These are phyloP conservation scores for Setomelanomma holmii DNA, from an alignment of 2,329 filamentous ascomycete species.

Conservation along the genomic window DNA sequence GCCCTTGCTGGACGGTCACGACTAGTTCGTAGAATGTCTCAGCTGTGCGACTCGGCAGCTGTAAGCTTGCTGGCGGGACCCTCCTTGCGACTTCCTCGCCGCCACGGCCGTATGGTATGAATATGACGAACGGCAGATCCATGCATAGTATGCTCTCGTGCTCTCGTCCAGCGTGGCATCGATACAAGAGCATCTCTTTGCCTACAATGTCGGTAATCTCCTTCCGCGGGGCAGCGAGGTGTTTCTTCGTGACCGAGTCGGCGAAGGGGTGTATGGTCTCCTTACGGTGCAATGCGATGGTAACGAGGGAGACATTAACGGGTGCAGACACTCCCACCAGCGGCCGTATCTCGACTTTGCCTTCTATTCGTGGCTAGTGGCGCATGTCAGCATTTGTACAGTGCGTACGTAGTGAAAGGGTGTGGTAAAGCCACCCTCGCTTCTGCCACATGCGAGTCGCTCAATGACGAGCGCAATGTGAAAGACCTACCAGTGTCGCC, in stretches of 20 bases:
- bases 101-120: conserved; percentile 92
- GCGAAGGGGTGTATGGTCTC: conserved; percentile 97
- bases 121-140: conserved; percentile 96
- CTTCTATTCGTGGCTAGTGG: conserved; percentile 88
- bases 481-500: conserved; percentile 82
- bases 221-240: conserved; percentile 86
- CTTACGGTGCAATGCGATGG: conserved; percentile 89
- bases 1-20: conserved; percentile 92
- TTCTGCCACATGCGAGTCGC: conserved; percentile 4
- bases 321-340: conserved; percentile 84
- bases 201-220: conserved; percentile 93
- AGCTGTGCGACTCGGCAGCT: conserved; percentile 89
- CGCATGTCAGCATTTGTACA: conserved; percentile 29
- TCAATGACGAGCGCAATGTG: conserved; percentile 3
- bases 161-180: conserved; percentile 83
- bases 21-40: conserved; percentile 98
- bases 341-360: conserved; percentile 95
- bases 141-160: conserved; percentile 90
- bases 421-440: conserved; percentile 2
- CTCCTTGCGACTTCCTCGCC: conserved; percentile 88
- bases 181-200: conserved; percentile 91
- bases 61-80: conserved; percentile 90
- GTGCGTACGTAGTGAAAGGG: conserved; percentile 8
- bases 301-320: conserved; percentile 89
- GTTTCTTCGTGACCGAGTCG: conserved; percentile 91